phyloP scores from a whole-genome alignment of 768 basidiomycete genomes.

The Trametes maxima region DNA sequence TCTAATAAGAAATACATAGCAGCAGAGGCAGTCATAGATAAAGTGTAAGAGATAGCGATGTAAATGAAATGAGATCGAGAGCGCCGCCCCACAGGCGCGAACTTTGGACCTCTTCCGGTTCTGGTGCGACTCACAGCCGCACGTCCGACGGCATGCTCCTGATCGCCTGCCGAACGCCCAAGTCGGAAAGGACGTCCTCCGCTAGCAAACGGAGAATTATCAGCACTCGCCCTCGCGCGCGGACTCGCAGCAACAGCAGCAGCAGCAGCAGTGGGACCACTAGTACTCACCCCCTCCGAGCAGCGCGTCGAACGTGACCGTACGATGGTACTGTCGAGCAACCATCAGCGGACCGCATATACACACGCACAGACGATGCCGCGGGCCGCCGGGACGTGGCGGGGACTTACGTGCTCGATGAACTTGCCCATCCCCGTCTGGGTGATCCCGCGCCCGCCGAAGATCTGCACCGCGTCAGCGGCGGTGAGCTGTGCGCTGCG shows the following conservation, averaged over 20 bases:
- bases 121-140: slow-evolving; percentile 46
- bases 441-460: slow-evolving; percentile 87
- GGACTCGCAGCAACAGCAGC: background rate
- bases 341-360: background rate
- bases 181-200: slow-evolving; percentile 74
- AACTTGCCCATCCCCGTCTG: slow-evolving; percentile 79
- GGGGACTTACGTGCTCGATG: slow-evolving; percentile 64
- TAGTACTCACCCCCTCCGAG: slow-evolving; percentile 61
- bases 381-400: too few relatives aligned
- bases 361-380: background rate
- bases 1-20: too few relatives aligned
- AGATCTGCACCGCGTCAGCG: slow-evolving; percentile 81
- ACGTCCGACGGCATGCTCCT: slow-evolving; percentile 71
- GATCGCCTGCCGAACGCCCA: slow-evolving; percentile 82
- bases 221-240: slow-evolving; percentile 39
- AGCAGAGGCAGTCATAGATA: too few relatives aligned
- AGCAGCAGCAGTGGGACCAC: background rate
- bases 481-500: slow-evolving; percentile 77
- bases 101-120: background rate
- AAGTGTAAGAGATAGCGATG: too few relatives aligned
- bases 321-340: slow-evolving; percentile 57
- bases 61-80: background rate
- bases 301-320: slow-evolving; percentile 67
- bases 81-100: background rate
- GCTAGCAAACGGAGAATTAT: slow-evolving; percentile 39